phyloP scores from a whole-genome alignment of 164 flowering plant genomes.

The Cinnamomum micranthum region DNA sequence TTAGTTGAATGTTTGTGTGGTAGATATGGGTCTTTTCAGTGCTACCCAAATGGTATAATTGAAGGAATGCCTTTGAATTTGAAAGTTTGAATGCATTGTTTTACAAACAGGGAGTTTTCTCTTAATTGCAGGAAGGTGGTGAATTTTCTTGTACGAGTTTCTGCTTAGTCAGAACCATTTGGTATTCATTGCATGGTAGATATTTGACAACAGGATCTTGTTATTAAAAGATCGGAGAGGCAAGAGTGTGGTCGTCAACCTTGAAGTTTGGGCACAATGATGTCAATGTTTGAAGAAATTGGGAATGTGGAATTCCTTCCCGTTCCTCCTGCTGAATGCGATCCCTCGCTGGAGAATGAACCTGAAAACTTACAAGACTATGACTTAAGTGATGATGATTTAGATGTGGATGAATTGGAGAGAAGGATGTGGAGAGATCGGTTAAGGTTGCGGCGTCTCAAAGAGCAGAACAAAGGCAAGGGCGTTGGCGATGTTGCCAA shows the following conservation, averaged over 20 bases:
- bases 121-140: neutral
- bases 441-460: constrained; percentile 34
- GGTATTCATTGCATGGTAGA: neutral
- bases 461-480: constrained; percentile 44
- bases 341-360: constrained; percentile 24
- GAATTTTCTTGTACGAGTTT: neutral
- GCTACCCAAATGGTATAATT: no score
- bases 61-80: neutral
- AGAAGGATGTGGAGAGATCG: constrained; percentile 51
- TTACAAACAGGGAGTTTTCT: neutral
- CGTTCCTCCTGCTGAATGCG: constrained; percentile 13
- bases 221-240: neutral
- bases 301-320: constrained; percentile 25
- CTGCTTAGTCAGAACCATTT: neutral
- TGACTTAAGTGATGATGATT: constrained; percentile 48
- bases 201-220: neutral
- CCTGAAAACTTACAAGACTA: constrained; percentile 35
- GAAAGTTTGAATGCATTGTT: neutral
- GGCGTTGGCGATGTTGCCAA: constrained; percentile 32
- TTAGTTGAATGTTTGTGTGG: no score
- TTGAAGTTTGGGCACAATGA: neutral
- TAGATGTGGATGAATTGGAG: constrained; percentile 51
- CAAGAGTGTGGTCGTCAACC: no score
- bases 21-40: no score
- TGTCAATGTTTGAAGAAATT: constrained; percentile 32